These are phyloP conservation scores for Mycena haematopus DNA, from an alignment of 768 basidiomycete species.

Conservation along the genomic window DNA sequence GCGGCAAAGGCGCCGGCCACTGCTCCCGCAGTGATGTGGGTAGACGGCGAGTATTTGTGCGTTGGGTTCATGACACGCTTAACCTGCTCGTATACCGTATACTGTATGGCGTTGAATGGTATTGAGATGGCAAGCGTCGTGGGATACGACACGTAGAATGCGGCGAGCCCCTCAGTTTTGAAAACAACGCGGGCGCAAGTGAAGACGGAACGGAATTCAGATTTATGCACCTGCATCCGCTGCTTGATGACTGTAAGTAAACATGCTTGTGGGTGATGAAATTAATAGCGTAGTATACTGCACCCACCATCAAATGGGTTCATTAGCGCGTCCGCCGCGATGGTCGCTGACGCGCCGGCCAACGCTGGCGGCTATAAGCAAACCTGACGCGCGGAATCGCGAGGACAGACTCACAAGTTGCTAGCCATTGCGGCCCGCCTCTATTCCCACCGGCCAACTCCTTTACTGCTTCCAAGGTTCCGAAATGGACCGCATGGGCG, in stretches of 20 bases:
- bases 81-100: slow-evolving; percentile 93
- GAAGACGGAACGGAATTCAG: slow-evolving; percentile 85
- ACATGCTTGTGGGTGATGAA: slow-evolving; percentile 29
- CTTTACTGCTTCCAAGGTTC: slow-evolving; percentile 92
- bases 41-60: slow-evolving; percentile 88
- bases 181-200: slow-evolving; percentile 89
- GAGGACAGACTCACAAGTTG: slow-evolving; percentile 73
- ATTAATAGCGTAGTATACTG: not conserved
- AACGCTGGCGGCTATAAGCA: slow-evolving; percentile 58
- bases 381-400: slow-evolving; percentile 6
- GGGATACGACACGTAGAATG: slow-evolving; percentile 99
- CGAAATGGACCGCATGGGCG: slow-evolving; percentile 98
- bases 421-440: slow-evolving; percentile 80
- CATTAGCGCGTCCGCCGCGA: slow-evolving; percentile 97
- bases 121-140: slow-evolving; percentile 97
- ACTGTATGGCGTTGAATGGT: slow-evolving; percentile 98
- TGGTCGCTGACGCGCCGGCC: slow-evolving; percentile 94
- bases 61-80: slow-evolving; percentile 87
- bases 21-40: slow-evolving; percentile 92
- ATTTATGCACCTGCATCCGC: slow-evolving; percentile 97
- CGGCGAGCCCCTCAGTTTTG: slow-evolving; percentile 80
- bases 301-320: slow-evolving; percentile 97
- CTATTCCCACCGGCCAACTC: slow-evolving; percentile 90
- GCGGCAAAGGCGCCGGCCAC: slow-evolving; percentile 94
- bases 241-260: slow-evolving; percentile 89